phyloP scores from a whole-genome alignment of 2,329 filamentous ascomycete genomes.

The Hyphodiscus sp. region DNA sequence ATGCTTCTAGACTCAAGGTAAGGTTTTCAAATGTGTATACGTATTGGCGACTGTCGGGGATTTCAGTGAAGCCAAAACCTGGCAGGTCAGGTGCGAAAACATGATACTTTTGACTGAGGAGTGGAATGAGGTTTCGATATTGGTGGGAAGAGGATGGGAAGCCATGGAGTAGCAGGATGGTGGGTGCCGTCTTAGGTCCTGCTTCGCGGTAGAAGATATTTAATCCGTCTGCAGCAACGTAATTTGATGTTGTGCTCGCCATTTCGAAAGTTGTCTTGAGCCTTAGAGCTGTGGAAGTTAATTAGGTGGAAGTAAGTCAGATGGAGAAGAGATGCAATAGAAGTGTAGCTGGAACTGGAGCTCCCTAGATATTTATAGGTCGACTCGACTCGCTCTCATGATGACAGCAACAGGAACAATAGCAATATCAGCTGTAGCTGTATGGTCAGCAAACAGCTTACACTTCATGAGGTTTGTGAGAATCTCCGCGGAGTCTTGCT shows the following conservation, averaged over 20 bases:
- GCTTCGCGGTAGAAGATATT: conserved; percentile 37
- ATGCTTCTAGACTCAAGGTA: conserved; percentile 40
- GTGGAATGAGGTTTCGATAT: conserved; percentile 39
- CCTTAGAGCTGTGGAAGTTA: background rate
- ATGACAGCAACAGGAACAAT: background rate
- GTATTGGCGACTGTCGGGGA: conserved; percentile 42
- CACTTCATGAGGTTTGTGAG: background rate
- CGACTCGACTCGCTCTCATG: background rate
- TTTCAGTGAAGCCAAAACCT: conserved; percentile 51
- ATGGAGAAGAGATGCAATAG: background rate
- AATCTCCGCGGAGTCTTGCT: background rate
- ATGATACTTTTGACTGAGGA: conserved; percentile 34
- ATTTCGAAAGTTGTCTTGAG: background rate
- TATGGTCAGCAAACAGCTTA: background rate
- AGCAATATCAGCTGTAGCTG: background rate
- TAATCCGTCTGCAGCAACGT: conserved; percentile 30
- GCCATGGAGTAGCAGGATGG: conserved; percentile 40
- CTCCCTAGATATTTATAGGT: background rate
- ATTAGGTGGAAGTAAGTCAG: background rate
- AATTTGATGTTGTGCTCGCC: background rate
- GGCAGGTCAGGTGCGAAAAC: conserved; percentile 53
- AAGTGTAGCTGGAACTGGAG: background rate
- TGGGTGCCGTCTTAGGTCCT: conserved; percentile 27
- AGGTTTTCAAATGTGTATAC: conserved; percentile 49
- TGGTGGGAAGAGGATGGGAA: conserved; percentile 39